These are phyloP conservation scores for Parsonsia alboflavescens DNA, from an alignment of 257 asterid genomes.

Conservation along the genomic window DNA sequence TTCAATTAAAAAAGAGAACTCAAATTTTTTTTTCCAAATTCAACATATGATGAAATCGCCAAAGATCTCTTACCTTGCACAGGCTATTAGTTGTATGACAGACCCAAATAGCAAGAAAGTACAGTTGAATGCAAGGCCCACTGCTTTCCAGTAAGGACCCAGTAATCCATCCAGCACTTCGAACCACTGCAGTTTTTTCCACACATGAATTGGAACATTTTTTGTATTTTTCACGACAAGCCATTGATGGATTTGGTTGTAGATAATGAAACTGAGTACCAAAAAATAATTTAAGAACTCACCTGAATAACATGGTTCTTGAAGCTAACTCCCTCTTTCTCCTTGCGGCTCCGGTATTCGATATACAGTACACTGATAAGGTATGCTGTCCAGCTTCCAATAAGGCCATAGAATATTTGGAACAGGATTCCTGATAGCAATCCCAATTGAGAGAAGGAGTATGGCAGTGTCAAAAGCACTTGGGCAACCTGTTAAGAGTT, in stretches of 20 bases:
- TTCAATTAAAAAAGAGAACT: neutral
- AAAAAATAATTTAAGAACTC: neutral
- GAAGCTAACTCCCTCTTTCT: slow-evolving; percentile 82
- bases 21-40: neutral
- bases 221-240: neutral
- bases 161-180: slow-evolving; percentile 91
- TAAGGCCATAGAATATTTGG: slow-evolving; percentile 74
- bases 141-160: slow-evolving; percentile 97
- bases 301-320: slow-evolving; percentile 98
- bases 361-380: slow-evolving; percentile 85
- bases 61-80: slow-evolving; percentile 69
- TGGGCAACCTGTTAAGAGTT: slow-evolving; percentile 66
- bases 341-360: slow-evolving; percentile 82
- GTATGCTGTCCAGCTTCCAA: slow-evolving; percentile 98
- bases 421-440: slow-evolving; percentile 71
- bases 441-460: slow-evolving; percentile 91
- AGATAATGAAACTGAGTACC: neutral
- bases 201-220: neutral
- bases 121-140: slow-evolving; percentile 91
- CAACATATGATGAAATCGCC: neutral
- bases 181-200: slow-evolving; percentile 60
- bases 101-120: slow-evolving; percentile 95
- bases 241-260: neutral
- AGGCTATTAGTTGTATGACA: slow-evolving; percentile 91
- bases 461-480: slow-evolving; percentile 86